A percentile compares a stretch with the other conserved stretches of the same genome.
phyloP scores from a whole-genome alignment of 2,329 filamentous ascomycete species.

The Verticillium klebahnii region DNA sequence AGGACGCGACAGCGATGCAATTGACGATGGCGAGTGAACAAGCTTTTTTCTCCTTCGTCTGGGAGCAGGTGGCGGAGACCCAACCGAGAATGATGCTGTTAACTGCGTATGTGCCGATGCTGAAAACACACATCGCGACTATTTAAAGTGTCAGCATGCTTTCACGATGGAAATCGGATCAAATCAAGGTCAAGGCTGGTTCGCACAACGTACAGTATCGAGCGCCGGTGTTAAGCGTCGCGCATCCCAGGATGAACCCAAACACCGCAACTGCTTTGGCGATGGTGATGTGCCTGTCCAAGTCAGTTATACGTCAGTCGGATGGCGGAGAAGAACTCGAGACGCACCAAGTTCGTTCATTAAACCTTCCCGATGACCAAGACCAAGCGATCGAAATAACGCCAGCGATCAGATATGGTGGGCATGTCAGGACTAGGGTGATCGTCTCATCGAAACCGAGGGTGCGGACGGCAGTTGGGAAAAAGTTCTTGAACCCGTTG shows the following conservation, averaged over 20 bases:
- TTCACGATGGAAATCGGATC: neutral
- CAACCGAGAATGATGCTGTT: slow-evolving; percentile 32
- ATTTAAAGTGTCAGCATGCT: neutral
- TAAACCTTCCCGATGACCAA: slow-evolving; percentile 6
- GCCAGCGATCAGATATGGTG: slow-evolving; percentile 36
- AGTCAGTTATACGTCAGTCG: neutral
- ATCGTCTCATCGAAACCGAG: slow-evolving; percentile 34
- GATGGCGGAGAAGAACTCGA: neutral
- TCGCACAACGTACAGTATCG: slow-evolving; percentile 14
- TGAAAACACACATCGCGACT: slow-evolving; percentile 23
- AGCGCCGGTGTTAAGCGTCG: slow-evolving; percentile 24
- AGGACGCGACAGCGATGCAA: slow-evolving; percentile 10
- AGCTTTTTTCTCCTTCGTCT: slow-evolving; percentile 35
- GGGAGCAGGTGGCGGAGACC: slow-evolving; percentile 28
- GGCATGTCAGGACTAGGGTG: slow-evolving; percentile 37
- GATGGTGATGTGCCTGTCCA: slow-evolving; percentile 1
- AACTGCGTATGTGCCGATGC: slow-evolving; percentile 22
- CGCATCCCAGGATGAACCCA: slow-evolving; percentile 12
- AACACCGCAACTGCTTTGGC: slow-evolving; percentile 8
- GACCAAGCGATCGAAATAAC: slow-evolving; percentile 31
- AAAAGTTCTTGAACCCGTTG: slow-evolving; percentile 26
- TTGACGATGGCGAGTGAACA: slow-evolving; percentile 26
- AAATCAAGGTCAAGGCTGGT: neutral
- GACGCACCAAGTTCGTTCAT: slow-evolving; percentile 8
- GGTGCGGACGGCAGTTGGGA: slow-evolving; percentile 20